A percentile compares a stretch with the other conserved stretches of the same genome.
Evolutionary conservation across 257 asterid genomes (phyloP).

Genomic region (Solanum habrochaites): DNA sequence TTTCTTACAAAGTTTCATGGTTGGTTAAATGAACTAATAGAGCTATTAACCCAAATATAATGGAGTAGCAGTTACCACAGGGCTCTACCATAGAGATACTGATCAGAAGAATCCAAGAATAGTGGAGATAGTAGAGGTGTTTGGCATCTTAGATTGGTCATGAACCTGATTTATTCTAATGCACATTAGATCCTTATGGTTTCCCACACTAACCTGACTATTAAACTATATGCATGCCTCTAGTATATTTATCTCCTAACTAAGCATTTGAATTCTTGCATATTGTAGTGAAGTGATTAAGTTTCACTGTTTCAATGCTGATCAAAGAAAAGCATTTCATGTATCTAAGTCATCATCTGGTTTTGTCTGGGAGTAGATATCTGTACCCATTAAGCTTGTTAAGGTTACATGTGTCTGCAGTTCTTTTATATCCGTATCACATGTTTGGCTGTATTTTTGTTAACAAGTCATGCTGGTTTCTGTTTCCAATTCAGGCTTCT

Average conservation of each 20-base stretch:
- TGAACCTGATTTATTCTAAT: background rate
- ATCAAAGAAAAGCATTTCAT: background rate
- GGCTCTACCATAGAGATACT: background rate
- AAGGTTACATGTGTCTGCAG: background rate
- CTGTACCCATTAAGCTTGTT: background rate
- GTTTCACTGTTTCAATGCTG: background rate
- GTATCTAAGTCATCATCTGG: background rate
- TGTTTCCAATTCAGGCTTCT: slow-evolving; percentile 70
- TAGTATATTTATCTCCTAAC: background rate
- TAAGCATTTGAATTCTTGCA: background rate
- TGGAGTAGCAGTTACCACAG: background rate
- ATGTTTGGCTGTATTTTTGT: slow-evolving; percentile 15
- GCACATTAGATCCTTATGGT: background rate
- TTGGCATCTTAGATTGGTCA: background rate
- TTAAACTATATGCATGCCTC: background rate
- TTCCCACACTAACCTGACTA: background rate
- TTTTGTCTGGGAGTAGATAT: background rate
- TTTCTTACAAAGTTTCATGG: background rate
- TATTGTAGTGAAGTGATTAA: background rate
- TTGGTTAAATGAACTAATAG: background rate
- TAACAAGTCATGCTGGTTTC: slow-evolving; percentile 16
- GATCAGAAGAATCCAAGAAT: background rate
- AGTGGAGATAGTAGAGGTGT: background rate
- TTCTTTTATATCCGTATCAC: background rate
- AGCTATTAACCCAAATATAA: background rate